Base-by-base conservation (phyloP, 2,329 filamentous ascomycete genomes). In the Exserohilum turcica region DNA sequence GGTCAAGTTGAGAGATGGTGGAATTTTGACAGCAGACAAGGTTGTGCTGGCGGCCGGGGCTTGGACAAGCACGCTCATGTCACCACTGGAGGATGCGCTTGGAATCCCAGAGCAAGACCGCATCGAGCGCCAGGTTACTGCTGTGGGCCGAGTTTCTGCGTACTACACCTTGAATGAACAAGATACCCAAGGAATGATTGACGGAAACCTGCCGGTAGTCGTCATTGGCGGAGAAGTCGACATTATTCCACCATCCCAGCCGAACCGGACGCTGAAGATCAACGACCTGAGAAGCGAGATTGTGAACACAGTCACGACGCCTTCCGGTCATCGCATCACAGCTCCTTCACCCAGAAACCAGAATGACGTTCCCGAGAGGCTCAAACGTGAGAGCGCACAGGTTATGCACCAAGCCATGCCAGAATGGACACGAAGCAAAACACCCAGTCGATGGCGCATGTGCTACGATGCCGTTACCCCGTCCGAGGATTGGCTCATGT, bases 401-500 rank as follows among this genome's bases (percentile, higher is more conserved):
- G 24, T 71, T 59, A 57, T 70, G 24, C 37, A 49, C 2, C 65
- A 59, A 8, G 64, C 68, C 3, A 57, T 76, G 60, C 72, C 73
- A 1, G 42, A 59, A 2, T 75, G 78, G 51, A 66, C 68, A 2
- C 53, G 52, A 1, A 56, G 53, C 13, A 74, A 72, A 49, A 49
- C 61, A 1, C 72, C 76, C 0, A 73, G 76, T 27, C 75, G 77
- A 48, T 80, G 76, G 73, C 75, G 80, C 6, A 65, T 82, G 1
- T 82, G 79, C 70, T 86, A 84, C 81, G 85, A 88, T 63, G 80
- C 82, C 29, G 80, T 84, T 32, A 85, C 84, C 2, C 83, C 84
- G 0, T 83, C 80, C 7, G 84, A 87, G 68, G 84, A 87, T 64
- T 85, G 85, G 61, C 75, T 88, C 47, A 81, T 88, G 61, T 79